Evolutionary conservation across 2,329 filamentous ascomycete genomes (phyloP), one percentile per base, ranked within the genome.

Genomic region (Cordyceps sp.): DNA sequence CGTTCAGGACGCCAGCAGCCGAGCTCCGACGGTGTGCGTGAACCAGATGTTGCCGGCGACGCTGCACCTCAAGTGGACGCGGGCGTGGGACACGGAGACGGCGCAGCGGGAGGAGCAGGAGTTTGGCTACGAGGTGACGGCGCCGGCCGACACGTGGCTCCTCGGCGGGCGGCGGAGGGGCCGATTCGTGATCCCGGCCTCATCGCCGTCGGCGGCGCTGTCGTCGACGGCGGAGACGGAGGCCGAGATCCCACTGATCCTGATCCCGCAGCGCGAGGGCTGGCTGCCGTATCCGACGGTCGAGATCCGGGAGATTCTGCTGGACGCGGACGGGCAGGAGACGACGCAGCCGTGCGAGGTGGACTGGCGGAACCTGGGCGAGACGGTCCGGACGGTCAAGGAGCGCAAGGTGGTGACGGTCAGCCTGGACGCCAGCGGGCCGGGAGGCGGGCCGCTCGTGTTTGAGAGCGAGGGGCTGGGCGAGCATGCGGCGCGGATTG

Each of bases 61-160:
- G 1, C 58, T 86, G 3, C 61, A 64, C 26, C 60, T 78, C 10
- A 64, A 63, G 38, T 78, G 71, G 68, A 76, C 73, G 9, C 63
- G 72, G 19, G 52, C 60, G 2, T 78, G 73, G 73, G 67, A 76
- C 40, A 70, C 64, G 0, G 50, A 54, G 1, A 49, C 54, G 12
- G 36, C 51, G 2, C 38, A 47, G 9, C 40, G 48, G 13, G 59
- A 61, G 1, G 63, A 72, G 16, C 60, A 85, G 2, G 74, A 85
- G 39, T 93, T 93, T 46, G 73, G 77, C 41, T 92, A 90, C 52
- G 86, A 93, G 42, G 64, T 96, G 16, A 72, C 73, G 12, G 77
- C 78, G 1, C 71, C 75, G 13, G 58, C 69, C 2, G 84, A 88
- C 25, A 66, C 71, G 0, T 96, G 88, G 88, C 69, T 94, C 2